Evolutionary conservation across 306 rosid genomes (phyloP), one percentile per base, ranked within the genome.

Genomic region (Trichosanthes cucumerina): DNA sequence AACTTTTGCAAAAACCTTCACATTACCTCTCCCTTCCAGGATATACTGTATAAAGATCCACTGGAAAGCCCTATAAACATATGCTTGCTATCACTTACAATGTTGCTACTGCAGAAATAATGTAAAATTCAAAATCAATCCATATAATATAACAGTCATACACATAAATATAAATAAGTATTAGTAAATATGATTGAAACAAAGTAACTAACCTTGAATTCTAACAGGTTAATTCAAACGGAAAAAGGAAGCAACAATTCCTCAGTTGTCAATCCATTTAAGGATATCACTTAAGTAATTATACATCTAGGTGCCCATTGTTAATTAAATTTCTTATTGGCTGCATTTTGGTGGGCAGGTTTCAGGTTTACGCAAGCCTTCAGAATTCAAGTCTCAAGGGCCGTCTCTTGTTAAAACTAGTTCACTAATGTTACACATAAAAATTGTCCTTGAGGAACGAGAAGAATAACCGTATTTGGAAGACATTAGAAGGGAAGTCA

Each of bases 21-120:
- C 62, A 81, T 83, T 94, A 95, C 98, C 97, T 92, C 97, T 72
- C 95, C 96, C 88, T 95, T 95, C 98, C 98, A 95, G 49, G 98
- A 92, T 79, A 95, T 86, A 78, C 91, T 88, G 83, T 90, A 92
- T 75, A 91, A 87, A 82, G 91, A 89, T 85, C 96, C 97, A 92
- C 88, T 87, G 53, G 97, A 95, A 84, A 95, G 96, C 83, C 98
- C 97, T 78, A 92, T 85, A 75, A 95, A 86, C 96, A 95, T 85
- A 79, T 92, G 91, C 80, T 84, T 92, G 83, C 80, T 91, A 76
- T 95, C 97, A 41, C 93, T 53, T 75, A 92, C 91, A 76, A 92
- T 86, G 84, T 92, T 95, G 92, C 98, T 94, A 92, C 97, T 94
- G 92, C 36, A 88, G 75, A 78, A 43, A 78, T 76, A 62, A 77